These are phyloP conservation scores for Coemansia sp. DNA, from an alignment of 192 early-diverging fungal genomes.

Conservation along the genomic window DNA sequence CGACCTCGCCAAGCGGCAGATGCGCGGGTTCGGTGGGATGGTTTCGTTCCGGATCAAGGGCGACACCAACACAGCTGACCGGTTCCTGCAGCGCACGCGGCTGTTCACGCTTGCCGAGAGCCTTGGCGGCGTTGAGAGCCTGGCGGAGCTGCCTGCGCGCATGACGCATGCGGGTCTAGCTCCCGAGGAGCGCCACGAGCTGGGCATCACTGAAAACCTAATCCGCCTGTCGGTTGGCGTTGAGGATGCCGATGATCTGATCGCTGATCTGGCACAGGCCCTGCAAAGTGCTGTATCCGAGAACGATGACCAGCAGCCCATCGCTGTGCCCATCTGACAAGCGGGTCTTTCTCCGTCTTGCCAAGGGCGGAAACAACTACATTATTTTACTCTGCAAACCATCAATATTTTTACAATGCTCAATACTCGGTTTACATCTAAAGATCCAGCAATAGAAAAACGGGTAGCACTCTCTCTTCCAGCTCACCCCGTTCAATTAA, in stretches of 20 bases:
- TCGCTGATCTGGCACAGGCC: constrained; percentile 73
- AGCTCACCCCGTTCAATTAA: no score
- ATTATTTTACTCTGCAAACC: not conserved
- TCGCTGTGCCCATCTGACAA: not conserved
- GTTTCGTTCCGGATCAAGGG: constrained; percentile 91
- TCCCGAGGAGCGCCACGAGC: constrained; percentile 74
- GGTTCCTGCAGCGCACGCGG: constrained; percentile 74
- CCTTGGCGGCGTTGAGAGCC: constrained; percentile 91
- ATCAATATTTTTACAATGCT: no score
- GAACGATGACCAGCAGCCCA: constrained; percentile 9
- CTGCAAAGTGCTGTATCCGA: constrained; percentile 57
- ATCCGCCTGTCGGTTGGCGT: constrained; percentile 92
- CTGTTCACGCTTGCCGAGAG: constrained; percentile 95
- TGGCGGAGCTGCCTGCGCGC: constrained; percentile 89
- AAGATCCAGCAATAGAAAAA: no score
- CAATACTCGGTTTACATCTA: no score
- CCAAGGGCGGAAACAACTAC: not conserved
- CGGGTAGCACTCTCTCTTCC: no score
- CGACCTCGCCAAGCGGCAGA: constrained; percentile 83
- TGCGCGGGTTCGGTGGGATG: constrained; percentile 95
- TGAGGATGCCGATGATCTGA: constrained; percentile 86
- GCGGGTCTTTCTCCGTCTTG: not conserved
- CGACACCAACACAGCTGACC: constrained; percentile 73
- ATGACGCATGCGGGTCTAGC: constrained; percentile 96
- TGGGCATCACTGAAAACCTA: constrained; percentile 93